A percentile compares a stretch with the other conserved stretches of the same genome.
These are phyloP conservation scores for Kazachstania kunashirensis DNA, from an alignment of 805 yeast genomes.

Conservation along the genomic window DNA sequence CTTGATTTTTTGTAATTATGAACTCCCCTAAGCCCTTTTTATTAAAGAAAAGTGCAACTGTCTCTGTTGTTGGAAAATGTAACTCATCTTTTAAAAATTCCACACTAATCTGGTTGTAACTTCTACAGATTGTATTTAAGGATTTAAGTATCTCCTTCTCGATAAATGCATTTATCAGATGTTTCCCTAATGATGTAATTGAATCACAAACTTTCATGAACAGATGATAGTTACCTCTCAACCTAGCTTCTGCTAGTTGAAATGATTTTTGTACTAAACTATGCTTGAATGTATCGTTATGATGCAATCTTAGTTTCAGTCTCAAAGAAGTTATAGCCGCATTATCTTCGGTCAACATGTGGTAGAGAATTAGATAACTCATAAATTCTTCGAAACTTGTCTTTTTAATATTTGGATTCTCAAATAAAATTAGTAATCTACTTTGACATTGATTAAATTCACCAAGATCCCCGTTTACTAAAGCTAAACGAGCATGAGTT, in stretches of 20 bases:
- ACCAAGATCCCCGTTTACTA: constrained; percentile 76
- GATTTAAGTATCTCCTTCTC: constrained; percentile 50
- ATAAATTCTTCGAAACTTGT: constrained; percentile 49
- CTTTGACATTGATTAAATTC: constrained; percentile 94
- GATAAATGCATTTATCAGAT: constrained; percentile 44
- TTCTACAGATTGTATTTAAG: constrained; percentile 43
- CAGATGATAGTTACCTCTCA: constrained; percentile 41
- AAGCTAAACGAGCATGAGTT: constrained; percentile 77
- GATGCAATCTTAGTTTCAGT: constrained; percentile 14
- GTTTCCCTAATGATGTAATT: constrained; percentile 36
- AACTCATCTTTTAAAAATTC: constrained; percentile 33
- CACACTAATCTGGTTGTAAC: constrained; percentile 42
- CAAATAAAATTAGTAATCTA: constrained; percentile 58
- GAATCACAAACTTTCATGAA: constrained; percentile 38
- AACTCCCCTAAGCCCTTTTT: constrained; percentile 32
- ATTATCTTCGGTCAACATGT: constrained; percentile 60
- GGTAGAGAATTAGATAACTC: constrained; percentile 64
- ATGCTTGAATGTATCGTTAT: constrained; percentile 11
- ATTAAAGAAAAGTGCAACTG: constrained; percentile 36
- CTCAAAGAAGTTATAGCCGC: constrained; percentile 19
- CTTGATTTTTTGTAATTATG: constrained; percentile 24
- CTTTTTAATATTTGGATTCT: constrained; percentile 28
- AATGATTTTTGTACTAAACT: constrained; percentile 23
- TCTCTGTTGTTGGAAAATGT: constrained; percentile 32
- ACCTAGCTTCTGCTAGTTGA: constrained; percentile 24